A percentile compares a stretch with the other conserved stretches of the same genome.
phyloP scores from a whole-genome alignment of 371 early-diverging fungal genomes.

The Mucor mucedo region DNA sequence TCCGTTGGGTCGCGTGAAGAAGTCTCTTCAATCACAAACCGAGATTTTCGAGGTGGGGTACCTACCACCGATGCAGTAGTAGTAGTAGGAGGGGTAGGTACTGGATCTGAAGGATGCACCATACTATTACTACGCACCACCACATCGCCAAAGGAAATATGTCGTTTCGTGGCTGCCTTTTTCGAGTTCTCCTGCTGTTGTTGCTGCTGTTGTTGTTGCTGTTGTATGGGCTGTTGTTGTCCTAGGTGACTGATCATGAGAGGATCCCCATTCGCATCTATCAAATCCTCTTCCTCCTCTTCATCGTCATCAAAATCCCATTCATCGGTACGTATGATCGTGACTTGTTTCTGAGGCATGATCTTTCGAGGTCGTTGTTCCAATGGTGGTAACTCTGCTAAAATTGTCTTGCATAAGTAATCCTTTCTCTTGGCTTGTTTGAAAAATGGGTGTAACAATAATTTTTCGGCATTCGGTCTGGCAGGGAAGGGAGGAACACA shows the following conservation, averaged over 20 bases:
- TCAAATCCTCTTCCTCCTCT: constrained; percentile 9
- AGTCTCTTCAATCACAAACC: constrained; percentile 59
- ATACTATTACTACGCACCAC: constrained; percentile 38
- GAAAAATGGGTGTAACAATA: constrained; percentile 82
- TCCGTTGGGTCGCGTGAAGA: background rate
- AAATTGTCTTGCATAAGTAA: constrained; percentile 63
- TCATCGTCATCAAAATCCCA: constrained; percentile 52
- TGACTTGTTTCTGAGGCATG: constrained; percentile 41
- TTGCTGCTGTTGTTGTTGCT: background rate
- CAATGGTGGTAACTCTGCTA: constrained; percentile 74
- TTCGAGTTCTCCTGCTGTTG: constrained; percentile 20
- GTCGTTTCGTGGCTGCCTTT: constrained; percentile 23
- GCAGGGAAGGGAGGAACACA: no score
- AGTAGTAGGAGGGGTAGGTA: constrained; percentile 3
- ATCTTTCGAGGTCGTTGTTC: constrained; percentile 62
- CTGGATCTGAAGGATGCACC: constrained; percentile 29
- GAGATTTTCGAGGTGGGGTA: constrained; percentile 46
- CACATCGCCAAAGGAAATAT: constrained; percentile 57
- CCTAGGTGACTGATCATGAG: background rate
- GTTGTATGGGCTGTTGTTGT: background rate
- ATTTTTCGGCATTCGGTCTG: constrained; percentile 82
- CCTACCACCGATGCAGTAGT: background rate
- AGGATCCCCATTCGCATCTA: background rate
- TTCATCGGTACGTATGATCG: constrained; percentile 39
- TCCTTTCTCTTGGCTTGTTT: constrained; percentile 79